A percentile compares a stretch with the other conserved stretches of the same genome.
Evolutionary conservation across 2,329 filamentous ascomycete species (phyloP).

Genomic region (Septoria petroselini): DNA sequence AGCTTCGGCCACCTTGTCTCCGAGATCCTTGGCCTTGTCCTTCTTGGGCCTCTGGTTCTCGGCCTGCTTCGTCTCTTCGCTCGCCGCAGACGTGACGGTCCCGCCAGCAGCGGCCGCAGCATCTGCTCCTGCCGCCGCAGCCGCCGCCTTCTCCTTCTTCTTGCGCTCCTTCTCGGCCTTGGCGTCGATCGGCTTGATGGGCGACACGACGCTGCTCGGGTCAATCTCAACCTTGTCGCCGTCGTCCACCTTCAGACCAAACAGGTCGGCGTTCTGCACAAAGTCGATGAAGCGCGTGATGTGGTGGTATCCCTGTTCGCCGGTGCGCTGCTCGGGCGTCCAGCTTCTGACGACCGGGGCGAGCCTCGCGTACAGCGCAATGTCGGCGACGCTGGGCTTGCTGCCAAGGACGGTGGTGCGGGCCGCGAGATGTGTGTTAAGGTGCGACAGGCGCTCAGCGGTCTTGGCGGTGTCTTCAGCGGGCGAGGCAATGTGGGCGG

Average conservation of each 20-base stretch:
- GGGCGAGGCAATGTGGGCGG: conserved; percentile 63
- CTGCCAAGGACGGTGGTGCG: conserved; percentile 84
- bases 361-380: conserved; percentile 76
- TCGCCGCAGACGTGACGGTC: conserved; percentile 43
- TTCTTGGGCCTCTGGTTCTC: conserved; percentile 38
- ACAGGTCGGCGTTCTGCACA: conserved; percentile 77
- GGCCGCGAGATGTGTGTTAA: conserved; percentile 83
- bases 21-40: conserved; percentile 48
- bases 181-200: conserved; percentile 82
- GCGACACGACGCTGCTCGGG: conserved; percentile 74
- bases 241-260: conserved; percentile 67
- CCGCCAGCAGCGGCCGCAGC: conserved; percentile 49
- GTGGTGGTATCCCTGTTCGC: conserved; percentile 83
- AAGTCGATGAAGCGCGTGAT: conserved; percentile 91
- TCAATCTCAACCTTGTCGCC: conserved; percentile 76
- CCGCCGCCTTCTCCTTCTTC: conserved; percentile 86
- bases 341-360: conserved; percentile 74
- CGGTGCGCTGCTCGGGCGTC: conserved; percentile 82
- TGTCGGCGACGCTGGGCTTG: conserved; percentile 85
- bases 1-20: conserved; percentile 49
- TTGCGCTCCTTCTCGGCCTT: conserved; percentile 95
- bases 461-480: conserved; percentile 57
- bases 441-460: conserved; percentile 66
- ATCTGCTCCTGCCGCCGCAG: conserved; percentile 52
- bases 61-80: conserved; percentile 47